phyloP scores from a whole-genome alignment of 2,329 filamentous ascomycete species.

The Pyrenophora seminiperda region DNA sequence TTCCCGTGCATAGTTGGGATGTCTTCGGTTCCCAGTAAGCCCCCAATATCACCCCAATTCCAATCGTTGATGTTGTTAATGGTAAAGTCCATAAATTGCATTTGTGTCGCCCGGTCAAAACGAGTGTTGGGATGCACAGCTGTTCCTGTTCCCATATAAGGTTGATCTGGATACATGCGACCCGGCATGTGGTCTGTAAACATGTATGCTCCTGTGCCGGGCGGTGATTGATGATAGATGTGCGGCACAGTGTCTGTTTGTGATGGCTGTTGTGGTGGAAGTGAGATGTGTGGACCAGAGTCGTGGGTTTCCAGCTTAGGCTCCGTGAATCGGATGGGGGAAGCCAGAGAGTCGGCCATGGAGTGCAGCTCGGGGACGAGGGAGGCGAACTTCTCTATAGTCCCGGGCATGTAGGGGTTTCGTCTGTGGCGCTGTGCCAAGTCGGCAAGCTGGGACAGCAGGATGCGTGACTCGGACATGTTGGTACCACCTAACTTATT shows the following conservation, averaged over 20 bases:
- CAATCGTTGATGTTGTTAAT: conserved; percentile 45
- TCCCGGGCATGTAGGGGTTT: conserved; percentile 47
- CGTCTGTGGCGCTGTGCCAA: conserved; percentile 38
- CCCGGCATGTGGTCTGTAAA: conserved; percentile 33
- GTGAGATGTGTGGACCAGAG: conserved; percentile 7
- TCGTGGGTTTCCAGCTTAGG: conserved; percentile 13
- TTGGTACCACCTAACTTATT: conserved; percentile 25
- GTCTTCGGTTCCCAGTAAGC: conserved; percentile 31
- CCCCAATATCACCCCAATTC: conserved; percentile 44
- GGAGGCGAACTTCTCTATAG: conserved; percentile 46
- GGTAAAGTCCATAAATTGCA: conserved; percentile 46
- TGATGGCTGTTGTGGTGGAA: conserved; percentile 16
- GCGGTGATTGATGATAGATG: conserved; percentile 28
- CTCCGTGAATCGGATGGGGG: conserved; percentile 11
- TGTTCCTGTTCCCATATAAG: conserved; percentile 16
- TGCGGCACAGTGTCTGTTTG: conserved; percentile 22
- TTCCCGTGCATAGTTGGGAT: conserved; percentile 16
- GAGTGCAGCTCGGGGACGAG: conserved; percentile 46
- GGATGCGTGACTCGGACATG: conserved; percentile 36
- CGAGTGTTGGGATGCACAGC: conserved; percentile 24
- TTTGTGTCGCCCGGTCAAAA: conserved; percentile 38
- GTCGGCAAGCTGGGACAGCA: conserved; percentile 45
- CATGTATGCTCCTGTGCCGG: conserved; percentile 39
- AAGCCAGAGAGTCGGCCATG: conserved; percentile 38
- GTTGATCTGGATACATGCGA: conserved; percentile 31